Evolutionary conservation across 805 yeast species (phyloP).

Genomic region (Teunomyces gatunensis): DNA sequence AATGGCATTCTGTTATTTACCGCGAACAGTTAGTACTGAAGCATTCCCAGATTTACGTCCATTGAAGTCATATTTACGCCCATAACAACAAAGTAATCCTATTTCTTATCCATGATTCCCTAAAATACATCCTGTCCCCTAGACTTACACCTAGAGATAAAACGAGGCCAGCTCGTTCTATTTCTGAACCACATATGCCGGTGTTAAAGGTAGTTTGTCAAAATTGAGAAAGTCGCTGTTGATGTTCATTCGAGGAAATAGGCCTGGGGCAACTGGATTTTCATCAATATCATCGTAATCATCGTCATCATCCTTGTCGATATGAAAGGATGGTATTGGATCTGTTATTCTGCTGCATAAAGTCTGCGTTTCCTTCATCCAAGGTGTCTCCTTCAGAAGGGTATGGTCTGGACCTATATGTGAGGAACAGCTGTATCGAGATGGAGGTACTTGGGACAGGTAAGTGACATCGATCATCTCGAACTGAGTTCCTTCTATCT

Average conservation of each 20-base stretch:
- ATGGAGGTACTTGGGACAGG: background rate
- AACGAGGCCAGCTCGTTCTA: background rate
- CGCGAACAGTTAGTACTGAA: background rate
- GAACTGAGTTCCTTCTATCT: conserved; percentile 19
- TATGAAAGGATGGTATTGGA: conserved; percentile 3
- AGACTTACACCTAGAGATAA: background rate
- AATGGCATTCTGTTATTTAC: background rate
- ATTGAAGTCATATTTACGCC: background rate
- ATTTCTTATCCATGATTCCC: background rate
- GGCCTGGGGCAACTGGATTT: conserved; percentile 36
- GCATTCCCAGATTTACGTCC: background rate
- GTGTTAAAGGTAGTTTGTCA: conserved; percentile 27
- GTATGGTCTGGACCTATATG: background rate
- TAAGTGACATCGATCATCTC: conserved; percentile 13
- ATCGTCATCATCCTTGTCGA: conserved; percentile 11
- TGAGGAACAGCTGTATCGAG: background rate
- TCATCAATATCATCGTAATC: conserved; percentile 7
- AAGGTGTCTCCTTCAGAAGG: background rate
- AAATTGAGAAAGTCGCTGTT: conserved; percentile 19
- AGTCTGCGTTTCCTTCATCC: background rate
- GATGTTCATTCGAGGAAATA: conserved; percentile 31
- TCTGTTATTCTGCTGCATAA: background rate
- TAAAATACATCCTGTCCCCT: background rate
- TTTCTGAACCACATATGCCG: conserved; percentile 19
- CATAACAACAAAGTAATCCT: background rate